Conservation (phyloP, 2,329 filamentous ascomycete genomes). For the Aspergillus neoniger region DNA sequence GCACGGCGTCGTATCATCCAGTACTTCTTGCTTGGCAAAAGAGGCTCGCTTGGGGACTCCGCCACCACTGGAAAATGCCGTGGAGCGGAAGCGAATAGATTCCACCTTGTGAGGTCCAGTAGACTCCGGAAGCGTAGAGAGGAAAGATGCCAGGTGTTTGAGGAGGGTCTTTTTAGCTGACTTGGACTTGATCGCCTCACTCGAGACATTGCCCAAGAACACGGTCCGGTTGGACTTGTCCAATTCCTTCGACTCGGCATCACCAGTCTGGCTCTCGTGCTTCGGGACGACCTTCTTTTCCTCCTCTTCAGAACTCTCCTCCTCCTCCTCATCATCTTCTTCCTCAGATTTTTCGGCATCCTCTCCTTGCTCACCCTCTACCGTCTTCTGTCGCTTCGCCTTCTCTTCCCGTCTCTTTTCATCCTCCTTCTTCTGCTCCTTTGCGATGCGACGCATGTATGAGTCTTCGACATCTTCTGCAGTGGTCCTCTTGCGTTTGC, state of each 20-base stretch:
- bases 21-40: constrained; percentile 84
- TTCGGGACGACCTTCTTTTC: constrained; percentile 31
- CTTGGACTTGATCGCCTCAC: constrained; percentile 78
- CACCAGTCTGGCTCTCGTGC: constrained; percentile 43
- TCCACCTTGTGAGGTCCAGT: constrained; percentile 72
- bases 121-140: constrained; percentile 54
- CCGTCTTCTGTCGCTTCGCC: constrained; percentile 42
- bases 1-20: constrained; percentile 87
- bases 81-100: constrained; percentile 91
- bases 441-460: constrained; percentile 48
- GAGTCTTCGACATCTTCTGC: constrained; percentile 48
- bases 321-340: constrained; percentile 34
- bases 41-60: constrained; percentile 90
- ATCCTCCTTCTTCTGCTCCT: constrained; percentile 43
- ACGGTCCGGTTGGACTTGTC: constrained; percentile 88
- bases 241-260: constrained; percentile 57
- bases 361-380: constrained; percentile 59
- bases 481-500: constrained; percentile 58
- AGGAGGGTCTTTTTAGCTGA: constrained; percentile 75
- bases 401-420: constrained; percentile 21
- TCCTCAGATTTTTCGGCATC: constrained; percentile 27
- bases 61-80: constrained; percentile 71
- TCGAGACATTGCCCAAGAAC: constrained; percentile 89
- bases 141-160: constrained; percentile 74
- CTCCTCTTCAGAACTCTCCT: constrained; percentile 36